Base-by-base conservation (phyloP, 257 asterid genomes). In the Nicotiana knightiana region DNA sequence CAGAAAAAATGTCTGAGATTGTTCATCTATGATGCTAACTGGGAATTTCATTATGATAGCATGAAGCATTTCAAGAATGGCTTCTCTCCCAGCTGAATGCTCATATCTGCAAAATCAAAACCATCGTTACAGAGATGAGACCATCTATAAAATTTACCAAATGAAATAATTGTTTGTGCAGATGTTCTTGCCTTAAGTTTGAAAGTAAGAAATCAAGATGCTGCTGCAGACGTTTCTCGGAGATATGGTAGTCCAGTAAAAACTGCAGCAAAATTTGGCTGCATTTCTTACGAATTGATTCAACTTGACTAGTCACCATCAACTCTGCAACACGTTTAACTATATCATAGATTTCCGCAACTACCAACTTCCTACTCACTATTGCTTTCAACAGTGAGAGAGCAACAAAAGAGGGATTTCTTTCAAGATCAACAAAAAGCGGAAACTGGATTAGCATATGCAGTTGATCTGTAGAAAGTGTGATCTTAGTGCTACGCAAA, bases 21-120 rank as follows among this genome's bases (percentile, higher is more conserved):
- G 97, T 78, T 79, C 91, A 70, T 96, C 97, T 15, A 94, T 61
- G 48, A 76, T 77, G 10, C 81, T 83, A 65, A 30, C 83, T 6
- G 97, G 97, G 85, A 96, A 92, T 86, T 93, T 96, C 88, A 85
- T 79, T 86, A 96, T 91, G 82, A 96, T 90, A 65, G 91, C 91
- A 89, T 91, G 97, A 63, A 94, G 89, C 97, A 96, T 96, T 90
- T 96, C 98, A 76, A 96, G 98, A 76, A 93, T 91, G 71, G 98
- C 88, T 89, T 94, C 98, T 84, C 97, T 92, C 67, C 99, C 99
- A 86, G 91, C 86, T 76, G 98, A 78, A 89, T 94, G 97, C 84
- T 93, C 93, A 70, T 96, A 96, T 70, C 99, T 96, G 92, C 76
- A 85, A 76, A 67, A 59, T 85, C 24, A 54, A 66, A 43, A 73